phyloP scores from a whole-genome alignment of 2,329 filamentous ascomycete genomes.

The Fusarium guadeloupense region DNA sequence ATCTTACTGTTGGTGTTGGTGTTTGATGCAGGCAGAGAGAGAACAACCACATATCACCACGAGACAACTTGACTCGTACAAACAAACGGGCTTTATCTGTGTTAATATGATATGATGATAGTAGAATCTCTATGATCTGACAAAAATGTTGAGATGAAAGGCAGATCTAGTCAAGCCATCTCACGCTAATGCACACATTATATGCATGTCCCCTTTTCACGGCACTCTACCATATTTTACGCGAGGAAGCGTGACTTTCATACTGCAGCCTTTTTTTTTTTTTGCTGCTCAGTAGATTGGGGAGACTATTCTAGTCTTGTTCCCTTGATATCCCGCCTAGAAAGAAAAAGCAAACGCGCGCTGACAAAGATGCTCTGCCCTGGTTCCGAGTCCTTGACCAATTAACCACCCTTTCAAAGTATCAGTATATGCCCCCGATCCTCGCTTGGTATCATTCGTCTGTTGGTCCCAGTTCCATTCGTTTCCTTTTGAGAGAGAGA shows the following conservation, averaged over 20 bases:
- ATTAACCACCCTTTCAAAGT: background rate
- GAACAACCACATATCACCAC: background rate
- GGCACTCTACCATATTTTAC: background rate
- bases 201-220: background rate
- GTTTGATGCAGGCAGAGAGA: background rate
- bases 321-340: background rate
- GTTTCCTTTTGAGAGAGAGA: background rate
- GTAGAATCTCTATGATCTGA: background rate
- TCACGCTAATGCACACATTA: conserved; percentile 10
- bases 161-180: background rate
- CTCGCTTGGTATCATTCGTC: background rate
- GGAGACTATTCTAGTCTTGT: too few relatives aligned
- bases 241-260: background rate
- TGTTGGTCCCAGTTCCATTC: background rate
- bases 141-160: background rate
- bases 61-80: background rate
- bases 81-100: background rate
- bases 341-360: background rate
- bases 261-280: background rate
- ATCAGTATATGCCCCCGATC: background rate
- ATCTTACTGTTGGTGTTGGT: too few relatives aligned
- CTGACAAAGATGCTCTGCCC: background rate
- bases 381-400: background rate
- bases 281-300: background rate
- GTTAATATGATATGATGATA: background rate